Evolutionary conservation across 495 filamentous ascomycete species (phyloP).

Genomic region (Xylaria telfairii): DNA sequence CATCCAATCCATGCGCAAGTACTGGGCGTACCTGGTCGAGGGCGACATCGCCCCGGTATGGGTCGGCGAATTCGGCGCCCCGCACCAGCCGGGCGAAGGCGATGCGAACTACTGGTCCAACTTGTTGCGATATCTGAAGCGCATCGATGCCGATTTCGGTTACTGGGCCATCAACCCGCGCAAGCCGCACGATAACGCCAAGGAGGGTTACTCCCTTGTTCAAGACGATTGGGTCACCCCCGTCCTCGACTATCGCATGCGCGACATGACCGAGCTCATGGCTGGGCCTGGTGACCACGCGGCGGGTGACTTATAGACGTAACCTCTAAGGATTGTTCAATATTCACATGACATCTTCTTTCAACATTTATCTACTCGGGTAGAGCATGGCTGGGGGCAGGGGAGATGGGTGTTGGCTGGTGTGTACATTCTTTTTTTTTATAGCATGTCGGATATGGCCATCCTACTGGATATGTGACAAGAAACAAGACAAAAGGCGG

Average conservation of each 20-base stretch:
- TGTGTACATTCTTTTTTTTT: neutral
- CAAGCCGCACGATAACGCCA: slow-evolving; percentile 58
- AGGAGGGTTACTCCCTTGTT: slow-evolving; percentile 61
- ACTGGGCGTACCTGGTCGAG: slow-evolving; percentile 67
- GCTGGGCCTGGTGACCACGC: slow-evolving; percentile 24
- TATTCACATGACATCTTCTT: neutral
- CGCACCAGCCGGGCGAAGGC: slow-evolving; percentile 52
- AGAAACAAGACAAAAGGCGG: neutral
- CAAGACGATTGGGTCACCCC: slow-evolving; percentile 64
- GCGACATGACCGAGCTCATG: slow-evolving; percentile 60
- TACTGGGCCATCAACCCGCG: slow-evolving; percentile 70
- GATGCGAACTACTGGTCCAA: slow-evolving; percentile 67
- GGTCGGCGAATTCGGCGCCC: slow-evolving; percentile 66
- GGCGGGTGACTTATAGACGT: neutral
- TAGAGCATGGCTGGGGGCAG: neutral
- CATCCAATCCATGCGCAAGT: slow-evolving; percentile 60
- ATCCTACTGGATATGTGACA: neutral
- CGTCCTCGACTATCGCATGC: slow-evolving; percentile 62
- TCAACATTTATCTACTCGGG: neutral
- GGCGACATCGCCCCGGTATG: slow-evolving; percentile 64
- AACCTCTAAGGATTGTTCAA: neutral
- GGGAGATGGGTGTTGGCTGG: neutral
- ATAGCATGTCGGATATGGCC: neutral
- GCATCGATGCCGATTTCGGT: slow-evolving; percentile 63
- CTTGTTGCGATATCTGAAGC: slow-evolving; percentile 58